Base-by-base conservation (phyloP, 441 rosid species). In the Aleurites moluccanus region DNA sequence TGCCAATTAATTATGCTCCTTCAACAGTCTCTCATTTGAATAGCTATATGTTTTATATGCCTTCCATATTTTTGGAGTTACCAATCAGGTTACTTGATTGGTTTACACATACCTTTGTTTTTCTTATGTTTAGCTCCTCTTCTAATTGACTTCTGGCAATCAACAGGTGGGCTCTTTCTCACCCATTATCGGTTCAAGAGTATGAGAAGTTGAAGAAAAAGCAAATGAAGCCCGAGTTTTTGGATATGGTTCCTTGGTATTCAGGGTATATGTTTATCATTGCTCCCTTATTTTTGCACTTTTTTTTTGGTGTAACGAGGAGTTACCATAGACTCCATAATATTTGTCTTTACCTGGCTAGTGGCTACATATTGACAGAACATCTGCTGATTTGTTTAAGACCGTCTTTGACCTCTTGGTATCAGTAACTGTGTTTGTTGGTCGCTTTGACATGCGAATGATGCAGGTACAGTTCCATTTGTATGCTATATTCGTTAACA, bases 201-300 rank as follows among this genome's bases (percentile, higher is more conserved):
- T 82, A 81, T 67, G 93, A 93, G 80, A 91, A 93, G 80, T 76
- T 79, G 80, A 96, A 93, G 92, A 86, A 86, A 81, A 85, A 84
- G 85, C 99, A 96, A 79, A 76, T 90, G 92, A 96, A 88, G 84
- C 99, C 99, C 61, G 89, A 92, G 81, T 96, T 96, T 83, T 80
- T 96, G 85, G 99, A 94, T 75, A 96, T 96, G 99, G 99, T 96
- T 83, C 99, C 99, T 77, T 96, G 99, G 99, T 96, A 96, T 84
- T 96, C 99, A 68, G 99, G 99, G 99, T 96, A 89, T 55, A 76
- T 64, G 67, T 66, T 73, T 74, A 69, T 72, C 71, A 15, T 38
- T 60, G 60, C 14, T 57, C 30, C 28, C 53, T 57, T 20, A 42
- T 49, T 49, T n/a, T 47, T 56, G 9, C 33, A 69, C 52, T 59